Evolutionary conservation across 202 grass and related monocot species (phyloP).

Genomic region (Schoenoplectus tabernaemontani): DNA sequence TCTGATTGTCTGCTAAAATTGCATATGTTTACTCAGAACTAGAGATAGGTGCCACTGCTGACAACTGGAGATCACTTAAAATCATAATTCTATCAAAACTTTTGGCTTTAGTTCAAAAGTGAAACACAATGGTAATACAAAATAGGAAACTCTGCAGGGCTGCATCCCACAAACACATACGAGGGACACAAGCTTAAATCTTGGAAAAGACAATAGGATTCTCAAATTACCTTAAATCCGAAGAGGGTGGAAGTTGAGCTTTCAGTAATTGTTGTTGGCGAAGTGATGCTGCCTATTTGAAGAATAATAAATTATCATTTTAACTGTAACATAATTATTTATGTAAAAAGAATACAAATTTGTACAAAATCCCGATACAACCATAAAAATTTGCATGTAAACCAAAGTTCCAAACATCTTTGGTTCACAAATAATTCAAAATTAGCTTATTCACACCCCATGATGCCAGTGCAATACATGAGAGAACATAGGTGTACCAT

Average conservation of each 20-base stretch:
- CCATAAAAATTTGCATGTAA: slow-evolving; percentile 7
- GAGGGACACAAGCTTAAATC: not conserved
- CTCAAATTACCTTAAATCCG: slow-evolving; percentile 71
- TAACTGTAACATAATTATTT: slow-evolving; percentile 4
- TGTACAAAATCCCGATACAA: not conserved
- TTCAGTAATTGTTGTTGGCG: slow-evolving; percentile 80
- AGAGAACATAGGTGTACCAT: not conserved
- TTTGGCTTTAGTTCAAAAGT: not conserved
- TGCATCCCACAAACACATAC: not conserved
- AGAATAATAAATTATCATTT: slow-evolving; percentile 16
- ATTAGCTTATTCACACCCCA: not conserved
- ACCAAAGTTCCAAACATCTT: not conserved
- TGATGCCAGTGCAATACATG: not conserved
- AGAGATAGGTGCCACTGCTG: slow-evolving; percentile 13
- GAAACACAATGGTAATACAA: no score
- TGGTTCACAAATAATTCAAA: not conserved
- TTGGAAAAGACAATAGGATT: not conserved
- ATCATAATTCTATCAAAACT: not conserved
- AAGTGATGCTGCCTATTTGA: slow-evolving; percentile 51
- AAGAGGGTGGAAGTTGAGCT: slow-evolving; percentile 60
- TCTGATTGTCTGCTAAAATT: slow-evolving; percentile 99
- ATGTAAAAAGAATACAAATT: not conserved
- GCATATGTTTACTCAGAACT: slow-evolving; percentile 83
- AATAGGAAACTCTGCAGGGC: not conserved
- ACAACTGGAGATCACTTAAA: slow-evolving; percentile 10